phyloP scores from a whole-genome alignment of 2,329 filamentous ascomycete genomes.

The Ophiocordyceps camponoti-saundersi region DNA sequence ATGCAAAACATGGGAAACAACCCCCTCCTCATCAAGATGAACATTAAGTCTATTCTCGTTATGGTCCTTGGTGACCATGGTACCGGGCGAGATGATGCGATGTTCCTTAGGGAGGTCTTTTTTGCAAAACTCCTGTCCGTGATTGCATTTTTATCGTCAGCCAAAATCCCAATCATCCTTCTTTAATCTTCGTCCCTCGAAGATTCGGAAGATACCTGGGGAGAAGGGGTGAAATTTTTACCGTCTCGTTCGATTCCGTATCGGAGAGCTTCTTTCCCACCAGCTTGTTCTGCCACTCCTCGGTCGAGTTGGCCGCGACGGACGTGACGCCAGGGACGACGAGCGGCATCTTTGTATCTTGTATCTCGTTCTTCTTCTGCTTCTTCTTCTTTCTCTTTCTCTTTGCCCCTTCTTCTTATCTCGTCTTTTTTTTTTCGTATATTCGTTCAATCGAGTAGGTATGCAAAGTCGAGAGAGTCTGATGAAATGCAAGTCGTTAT shows the following conservation, averaged over 20 bases:
- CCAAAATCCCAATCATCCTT: neutral
- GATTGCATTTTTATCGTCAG: no score
- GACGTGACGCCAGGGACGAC: constrained; percentile 41
- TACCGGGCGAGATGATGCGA: constrained; percentile 38
- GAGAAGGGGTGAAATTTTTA: no score
- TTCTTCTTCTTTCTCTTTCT: neutral
- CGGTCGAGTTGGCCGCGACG: constrained; percentile 25
- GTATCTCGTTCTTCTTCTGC: neutral
- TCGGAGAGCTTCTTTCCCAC: constrained; percentile 46
- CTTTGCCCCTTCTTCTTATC: neutral
- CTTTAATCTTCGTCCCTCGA: neutral
- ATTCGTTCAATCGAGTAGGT: no score
- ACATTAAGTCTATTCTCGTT: constrained; percentile 38
- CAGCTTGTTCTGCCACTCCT: constrained; percentile 45
- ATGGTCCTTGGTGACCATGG: constrained; percentile 42
- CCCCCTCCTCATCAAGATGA: constrained; percentile 41
- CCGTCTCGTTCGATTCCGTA: constrained; percentile 30
- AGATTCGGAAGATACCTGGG: no score
- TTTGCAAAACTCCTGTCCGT: constrained; percentile 39
- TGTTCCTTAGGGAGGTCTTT: constrained; percentile 38
- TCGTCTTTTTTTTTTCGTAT: neutral
- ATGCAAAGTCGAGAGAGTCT: no score
- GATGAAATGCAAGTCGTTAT: no score
- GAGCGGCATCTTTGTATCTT: constrained; percentile 39
- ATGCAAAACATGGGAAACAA: constrained; percentile 40